Percentiles rank a stretch among this genome's conserved stretches.
These are phyloP conservation scores for Talaromyces liani DNA, from an alignment of 495 filamentous ascomycete species.

Conservation along the genomic window DNA sequence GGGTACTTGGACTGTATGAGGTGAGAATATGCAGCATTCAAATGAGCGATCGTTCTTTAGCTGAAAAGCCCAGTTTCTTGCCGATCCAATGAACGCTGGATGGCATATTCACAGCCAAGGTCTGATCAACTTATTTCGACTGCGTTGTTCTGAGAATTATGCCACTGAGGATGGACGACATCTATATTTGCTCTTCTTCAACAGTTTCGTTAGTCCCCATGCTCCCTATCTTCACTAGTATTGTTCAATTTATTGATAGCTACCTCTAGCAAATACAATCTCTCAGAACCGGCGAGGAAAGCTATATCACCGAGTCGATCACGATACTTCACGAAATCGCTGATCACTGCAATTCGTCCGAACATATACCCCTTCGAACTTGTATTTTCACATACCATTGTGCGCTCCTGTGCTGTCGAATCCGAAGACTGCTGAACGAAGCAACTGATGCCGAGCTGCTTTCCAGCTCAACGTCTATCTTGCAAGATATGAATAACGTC, in stretches of 20 bases:
- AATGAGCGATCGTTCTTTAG: not conserved
- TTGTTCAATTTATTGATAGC: not conserved
- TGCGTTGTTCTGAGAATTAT: not conserved
- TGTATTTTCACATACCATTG: slow-evolving; percentile 1
- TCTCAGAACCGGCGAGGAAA: not conserved
- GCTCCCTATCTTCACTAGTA: not conserved
- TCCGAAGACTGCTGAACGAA: not conserved
- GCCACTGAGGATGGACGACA: not conserved
- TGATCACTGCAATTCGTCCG: not conserved
- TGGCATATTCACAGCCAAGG: not conserved
- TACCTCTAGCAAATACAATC: not conserved
- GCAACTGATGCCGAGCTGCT: not conserved
- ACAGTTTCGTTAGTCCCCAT: not conserved
- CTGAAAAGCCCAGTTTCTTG: not conserved
- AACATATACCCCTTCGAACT: not conserved
- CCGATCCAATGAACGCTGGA: not conserved
- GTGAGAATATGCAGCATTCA: not conserved
- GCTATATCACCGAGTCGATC: not conserved
- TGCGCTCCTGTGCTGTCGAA: not conserved
- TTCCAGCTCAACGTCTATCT: not conserved
- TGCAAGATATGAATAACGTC: not conserved
- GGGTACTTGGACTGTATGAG: slow-evolving; percentile 1
- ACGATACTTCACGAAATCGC: not conserved
- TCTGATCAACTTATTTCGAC: not conserved
- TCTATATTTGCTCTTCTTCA: not conserved